Conservation (phyloP, 2,329 filamentous ascomycete genomes). For the Helotiales sp. region DNA sequence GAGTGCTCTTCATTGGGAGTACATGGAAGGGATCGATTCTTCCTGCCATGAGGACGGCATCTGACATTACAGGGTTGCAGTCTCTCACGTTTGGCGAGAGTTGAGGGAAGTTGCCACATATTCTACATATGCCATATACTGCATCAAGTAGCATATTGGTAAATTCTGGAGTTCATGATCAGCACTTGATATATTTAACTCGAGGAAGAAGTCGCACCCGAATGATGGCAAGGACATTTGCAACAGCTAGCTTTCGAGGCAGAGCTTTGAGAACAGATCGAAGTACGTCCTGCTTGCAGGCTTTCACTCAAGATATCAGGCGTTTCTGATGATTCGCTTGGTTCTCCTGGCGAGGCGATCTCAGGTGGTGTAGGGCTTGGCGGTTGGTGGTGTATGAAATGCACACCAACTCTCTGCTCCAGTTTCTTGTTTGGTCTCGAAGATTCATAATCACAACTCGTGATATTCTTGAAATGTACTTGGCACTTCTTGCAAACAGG, state of each 20-base stretch:
- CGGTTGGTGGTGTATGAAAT: background rate
- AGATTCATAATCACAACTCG: slow-evolving; percentile 23
- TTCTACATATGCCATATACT: slow-evolving; percentile 26
- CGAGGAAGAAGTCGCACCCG: slow-evolving; percentile 1
- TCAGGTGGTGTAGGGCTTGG: background rate
- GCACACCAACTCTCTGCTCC: background rate
- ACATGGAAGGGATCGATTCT: slow-evolving; percentile 25
- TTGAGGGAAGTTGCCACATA: slow-evolving; percentile 23
- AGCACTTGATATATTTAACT: background rate
- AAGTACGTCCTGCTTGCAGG: background rate
- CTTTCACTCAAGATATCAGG: background rate
- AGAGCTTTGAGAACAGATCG: background rate
- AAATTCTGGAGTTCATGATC: slow-evolving; percentile 15
- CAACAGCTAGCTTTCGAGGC: background rate
- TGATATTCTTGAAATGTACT: slow-evolving; percentile 31
- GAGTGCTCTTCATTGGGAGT: slow-evolving; percentile 18
- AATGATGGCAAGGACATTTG: slow-evolving; percentile 19
- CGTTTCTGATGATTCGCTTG: too few relatives aligned
- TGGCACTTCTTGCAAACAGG: slow-evolving; percentile 28
- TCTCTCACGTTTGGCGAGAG: background rate
- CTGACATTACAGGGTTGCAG: slow-evolving; percentile 17
- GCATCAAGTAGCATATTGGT: slow-evolving; percentile 22
- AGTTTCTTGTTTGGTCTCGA: background rate
- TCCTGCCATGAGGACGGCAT: slow-evolving; percentile 15
- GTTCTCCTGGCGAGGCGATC: background rate